phyloP scores from a whole-genome alignment of 345 rosid species.

The Rhizophora apiculata region DNA sequence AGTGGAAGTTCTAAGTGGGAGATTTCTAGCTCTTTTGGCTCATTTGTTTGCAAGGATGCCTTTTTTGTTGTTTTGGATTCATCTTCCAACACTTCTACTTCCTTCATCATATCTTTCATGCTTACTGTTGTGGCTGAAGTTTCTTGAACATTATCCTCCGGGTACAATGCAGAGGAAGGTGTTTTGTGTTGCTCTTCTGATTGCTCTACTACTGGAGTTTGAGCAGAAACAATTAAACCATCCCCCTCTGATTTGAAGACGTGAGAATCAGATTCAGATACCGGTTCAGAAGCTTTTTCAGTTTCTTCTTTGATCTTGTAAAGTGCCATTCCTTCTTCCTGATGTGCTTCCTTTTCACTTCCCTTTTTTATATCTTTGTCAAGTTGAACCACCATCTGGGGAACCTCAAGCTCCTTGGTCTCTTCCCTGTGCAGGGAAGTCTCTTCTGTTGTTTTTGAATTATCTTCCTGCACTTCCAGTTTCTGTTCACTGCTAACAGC shows the following conservation, averaged over 20 bases:
- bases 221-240: slow-evolving; percentile 9
- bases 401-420: slow-evolving; percentile 20
- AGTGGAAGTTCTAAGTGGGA: background rate
- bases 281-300: slow-evolving; percentile 11
- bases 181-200: slow-evolving; percentile 25
- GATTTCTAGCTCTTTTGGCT: slow-evolving; percentile 20
- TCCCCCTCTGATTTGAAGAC: slow-evolving; percentile 10
- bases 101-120: slow-evolving; percentile 3
- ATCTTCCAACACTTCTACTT: background rate
- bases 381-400: background rate
- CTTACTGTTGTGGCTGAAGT: slow-evolving; percentile 12
- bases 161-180: slow-evolving; percentile 12
- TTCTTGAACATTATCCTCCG: background rate
- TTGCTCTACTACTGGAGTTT: slow-evolving; percentile 26
- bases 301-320: slow-evolving; percentile 6
- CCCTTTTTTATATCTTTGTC: background rate
- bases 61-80: slow-evolving; percentile 11
- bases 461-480: background rate
- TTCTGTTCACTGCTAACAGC: slow-evolving; percentile 11
- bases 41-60: slow-evolving; percentile 21
- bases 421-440: slow-evolving; percentile 20
- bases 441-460: slow-evolving; percentile 16
- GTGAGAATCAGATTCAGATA: slow-evolving; percentile 3
- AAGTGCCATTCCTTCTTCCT: background rate
- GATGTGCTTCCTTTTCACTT: background rate